Evolutionary conservation across 306 rosid species (phyloP), one percentile per base, ranked within the genome.

Genomic region (Cicer bijugum): DNA sequence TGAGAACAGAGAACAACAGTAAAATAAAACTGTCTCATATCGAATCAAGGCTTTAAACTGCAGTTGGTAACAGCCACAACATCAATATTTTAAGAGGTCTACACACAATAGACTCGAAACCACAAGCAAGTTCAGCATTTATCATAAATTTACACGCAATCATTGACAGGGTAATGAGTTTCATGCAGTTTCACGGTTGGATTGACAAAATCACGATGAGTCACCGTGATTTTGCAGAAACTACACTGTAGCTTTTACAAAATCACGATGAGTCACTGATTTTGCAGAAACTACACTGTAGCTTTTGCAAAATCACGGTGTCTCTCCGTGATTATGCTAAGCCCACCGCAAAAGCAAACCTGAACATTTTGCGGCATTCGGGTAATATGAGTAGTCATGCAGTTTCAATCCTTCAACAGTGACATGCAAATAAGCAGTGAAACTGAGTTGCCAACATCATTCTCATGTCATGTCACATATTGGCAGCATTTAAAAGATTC

Each of bases 21-120:
- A 67, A 67, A 11, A 28, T 8, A 44, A 33, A 63, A 69, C 10
- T 17, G 5, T 20, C 4, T 12, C 11, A 57, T 8, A 69, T 48
- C 43, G 55, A 75, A 73, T 28, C 53, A 65, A 17, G 53, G 37
- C 40, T 58, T 12, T 58, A 58, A 28, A 33, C 44, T 52, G 7
- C 5, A 19, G 20, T 37, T 14, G 19, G 23, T 61, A n/a, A 61
- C 28, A 8, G 4, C 12, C 28, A 61, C 9, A 12, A 12, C 17
- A 59, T 33, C 43, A 12, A 59, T 12, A 19, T n/a, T 59, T 12
- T 64, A 15, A 42, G 15, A 64, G 50, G 45, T 9, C 4, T 16
- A 5, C 4, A 5, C 1, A 8, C 15, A 40, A 64, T 6, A 0
- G 37, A 6, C 14, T 6, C 28, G 10, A 16, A 17, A 16, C 51